Percentiles rank a stretch among this genome's conserved stretches.
Evolutionary conservation across 305 asterid genomes (phyloP).

Genomic region (Fraxinus dipetala): DNA sequence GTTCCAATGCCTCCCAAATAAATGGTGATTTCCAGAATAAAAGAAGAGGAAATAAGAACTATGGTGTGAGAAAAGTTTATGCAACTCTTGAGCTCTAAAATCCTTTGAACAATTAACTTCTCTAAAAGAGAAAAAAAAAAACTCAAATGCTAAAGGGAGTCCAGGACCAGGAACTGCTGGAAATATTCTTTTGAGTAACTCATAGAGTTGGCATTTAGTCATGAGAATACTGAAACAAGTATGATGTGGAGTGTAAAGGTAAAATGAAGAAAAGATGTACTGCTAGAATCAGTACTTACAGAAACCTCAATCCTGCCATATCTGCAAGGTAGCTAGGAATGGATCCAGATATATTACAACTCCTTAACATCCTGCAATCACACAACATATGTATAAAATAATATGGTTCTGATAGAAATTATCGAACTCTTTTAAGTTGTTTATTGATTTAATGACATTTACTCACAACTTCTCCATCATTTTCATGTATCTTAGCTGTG

Average conservation of each 20-base stretch:
- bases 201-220: not conserved
- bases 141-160: not conserved
- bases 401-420: not conserved
- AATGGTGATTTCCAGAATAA: not conserved
- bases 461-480: slow-evolving; percentile 33
- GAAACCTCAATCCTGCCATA: slow-evolving; percentile 11
- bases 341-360: slow-evolving; percentile 45
- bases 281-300: slow-evolving; percentile 25
- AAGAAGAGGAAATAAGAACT: not conserved
- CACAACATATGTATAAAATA: not conserved
- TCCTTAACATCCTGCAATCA: slow-evolving; percentile 46
- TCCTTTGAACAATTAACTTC: not conserved
- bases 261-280: not conserved
- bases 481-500: slow-evolving; percentile 31
- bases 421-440: not conserved
- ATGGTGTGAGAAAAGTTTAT: not conserved
- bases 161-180: not conserved
- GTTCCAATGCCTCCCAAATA: not conserved
- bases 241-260: not conserved
- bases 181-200: not conserved
- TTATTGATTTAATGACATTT: not conserved
- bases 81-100: not conserved
- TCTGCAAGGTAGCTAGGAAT: slow-evolving; percentile 30
- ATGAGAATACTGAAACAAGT: not conserved
- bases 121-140: not conserved